Base-by-base conservation (phyloP, 2,329 filamentous ascomycete species). In the Aspergillus ibericus region DNA sequence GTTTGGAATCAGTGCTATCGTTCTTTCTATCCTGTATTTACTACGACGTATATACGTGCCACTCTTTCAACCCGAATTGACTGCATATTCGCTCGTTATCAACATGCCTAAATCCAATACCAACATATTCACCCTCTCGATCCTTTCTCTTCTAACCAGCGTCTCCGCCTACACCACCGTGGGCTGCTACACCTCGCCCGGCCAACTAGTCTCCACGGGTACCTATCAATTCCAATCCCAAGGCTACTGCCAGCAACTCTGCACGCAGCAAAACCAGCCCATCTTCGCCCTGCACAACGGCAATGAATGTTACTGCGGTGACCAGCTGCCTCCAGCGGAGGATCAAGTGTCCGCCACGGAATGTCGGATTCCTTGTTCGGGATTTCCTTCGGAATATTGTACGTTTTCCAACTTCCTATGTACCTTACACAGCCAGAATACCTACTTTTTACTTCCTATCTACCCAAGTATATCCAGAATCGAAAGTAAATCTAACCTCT, bases 301-400 rank as follows among this genome's bases (percentile, higher is more conserved):
- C 22, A 16, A 44, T 15, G 42, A 63, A 29, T 72, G 70, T 59
- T 63, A 56, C 47, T 72, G 70, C 50, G 63, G 63, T 8, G 56
- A 68, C 15, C 40, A 60, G n/a, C 22, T 66, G 0, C 67, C 70
- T 5, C 53, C 60, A 0, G 18, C 58, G 4, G 55, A 57, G 2
- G 54, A 44, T 10, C 62, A 66, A 54, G 53, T 70, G 7, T 58
- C 55, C 42, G 53, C 64, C 34, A 58, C 59, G 3, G 51, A 68
- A 52, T 72, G 70, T 62, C 50, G 64, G 8, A 22, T 20, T 1
- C 3, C 6, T 1, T 72, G 70, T 47, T 4, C 50, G 2, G 70
- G 70, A 10, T 72, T 29, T 10, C 50, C 67, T 1, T 25, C 1
- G 2, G 59, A 64, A 13, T 48, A 42, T 0, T 72, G 70, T 72